phyloP scores from a whole-genome alignment of 768 basidiomycete species.

The Pleurotus salmoneostramineus region DNA sequence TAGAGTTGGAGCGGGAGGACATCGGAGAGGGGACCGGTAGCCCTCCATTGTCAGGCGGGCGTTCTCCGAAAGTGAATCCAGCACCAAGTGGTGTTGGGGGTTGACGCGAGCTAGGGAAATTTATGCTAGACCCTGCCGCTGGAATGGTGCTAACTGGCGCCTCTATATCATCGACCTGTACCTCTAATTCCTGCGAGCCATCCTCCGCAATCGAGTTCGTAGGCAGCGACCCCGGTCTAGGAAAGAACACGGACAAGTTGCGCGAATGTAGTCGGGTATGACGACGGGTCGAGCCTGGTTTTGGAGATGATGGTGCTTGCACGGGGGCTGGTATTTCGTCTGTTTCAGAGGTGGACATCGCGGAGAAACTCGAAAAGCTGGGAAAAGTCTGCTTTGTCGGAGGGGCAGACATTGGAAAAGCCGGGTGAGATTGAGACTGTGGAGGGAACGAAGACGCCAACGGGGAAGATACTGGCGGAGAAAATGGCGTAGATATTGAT shows the following conservation, averaged over 20 bases:
- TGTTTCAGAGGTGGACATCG: slow-evolving; percentile 2
- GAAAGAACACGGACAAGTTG: slow-evolving; percentile 91
- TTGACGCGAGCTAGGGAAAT: slow-evolving; percentile 32
- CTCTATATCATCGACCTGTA: slow-evolving; percentile 40
- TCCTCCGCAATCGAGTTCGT: slow-evolving; percentile 66
- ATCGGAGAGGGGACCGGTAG: slow-evolving; percentile 23
- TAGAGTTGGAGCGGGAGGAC: slow-evolving; percentile 18
- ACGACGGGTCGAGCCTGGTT: slow-evolving; percentile 19
- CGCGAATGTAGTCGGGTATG: slow-evolving; percentile 84
- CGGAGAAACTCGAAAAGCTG: neutral
- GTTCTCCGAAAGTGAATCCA: slow-evolving; percentile 65
- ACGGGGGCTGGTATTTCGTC: neutral
- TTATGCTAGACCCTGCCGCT: slow-evolving; percentile 34
- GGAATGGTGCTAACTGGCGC: slow-evolving; percentile 46
- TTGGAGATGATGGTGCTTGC: slow-evolving; percentile 1
- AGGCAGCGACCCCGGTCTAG: slow-evolving; percentile 65
- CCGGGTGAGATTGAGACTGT: slow-evolving; percentile 12
- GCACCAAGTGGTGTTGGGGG: slow-evolving; percentile 38
- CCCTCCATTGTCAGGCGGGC: slow-evolving; percentile 31
- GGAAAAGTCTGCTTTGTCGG: slow-evolving; percentile 6
- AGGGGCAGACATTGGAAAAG: slow-evolving; percentile 7
- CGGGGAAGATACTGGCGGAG: slow-evolving; percentile 15
- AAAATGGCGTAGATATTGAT: slow-evolving; percentile 15
- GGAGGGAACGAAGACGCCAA: slow-evolving; percentile 11
- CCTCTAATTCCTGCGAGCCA: slow-evolving; percentile 48